phyloP scores from a whole-genome alignment of 371 early-diverging fungal genomes.

The Apophysomyces trapeziformis region DNA sequence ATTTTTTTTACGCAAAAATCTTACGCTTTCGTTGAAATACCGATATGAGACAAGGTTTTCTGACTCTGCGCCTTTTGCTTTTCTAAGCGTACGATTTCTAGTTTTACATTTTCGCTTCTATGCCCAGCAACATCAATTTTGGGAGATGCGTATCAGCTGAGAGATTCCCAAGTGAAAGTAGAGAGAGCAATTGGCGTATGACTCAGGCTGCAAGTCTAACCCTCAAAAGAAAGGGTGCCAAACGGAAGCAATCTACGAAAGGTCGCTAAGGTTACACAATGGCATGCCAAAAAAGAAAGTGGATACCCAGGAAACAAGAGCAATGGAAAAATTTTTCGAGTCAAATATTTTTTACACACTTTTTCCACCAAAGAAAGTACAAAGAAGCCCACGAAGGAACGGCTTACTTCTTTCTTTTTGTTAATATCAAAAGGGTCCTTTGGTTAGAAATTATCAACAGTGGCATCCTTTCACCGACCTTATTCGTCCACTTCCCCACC shows the following conservation, averaged over 20 bases:
- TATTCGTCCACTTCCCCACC: conserved; percentile 11
- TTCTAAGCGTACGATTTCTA: too few relatives aligned
- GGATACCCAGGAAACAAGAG: conserved; percentile 6
- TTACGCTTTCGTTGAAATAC: too few relatives aligned
- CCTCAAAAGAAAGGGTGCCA: too few relatives aligned
- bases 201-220: background rate
- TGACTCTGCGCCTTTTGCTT: too few relatives aligned
- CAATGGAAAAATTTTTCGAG: background rate
- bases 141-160: too few relatives aligned
- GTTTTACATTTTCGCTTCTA: too few relatives aligned
- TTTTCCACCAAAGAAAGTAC: background rate
- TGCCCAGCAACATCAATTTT: too few relatives aligned
- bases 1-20: too few relatives aligned
- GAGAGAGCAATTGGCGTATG: background rate
- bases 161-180: too few relatives aligned
- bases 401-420: background rate
- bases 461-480: conserved; percentile 14
- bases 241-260: background rate
- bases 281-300: background rate
- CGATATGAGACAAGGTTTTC: too few relatives aligned
- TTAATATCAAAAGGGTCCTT: background rate
- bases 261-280: conserved; percentile 1
- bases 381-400: background rate
- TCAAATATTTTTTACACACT: background rate
- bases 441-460: background rate